Base-by-base conservation (phyloP, 495 filamentous ascomycete species). In the Penicillium antarcticum region DNA sequence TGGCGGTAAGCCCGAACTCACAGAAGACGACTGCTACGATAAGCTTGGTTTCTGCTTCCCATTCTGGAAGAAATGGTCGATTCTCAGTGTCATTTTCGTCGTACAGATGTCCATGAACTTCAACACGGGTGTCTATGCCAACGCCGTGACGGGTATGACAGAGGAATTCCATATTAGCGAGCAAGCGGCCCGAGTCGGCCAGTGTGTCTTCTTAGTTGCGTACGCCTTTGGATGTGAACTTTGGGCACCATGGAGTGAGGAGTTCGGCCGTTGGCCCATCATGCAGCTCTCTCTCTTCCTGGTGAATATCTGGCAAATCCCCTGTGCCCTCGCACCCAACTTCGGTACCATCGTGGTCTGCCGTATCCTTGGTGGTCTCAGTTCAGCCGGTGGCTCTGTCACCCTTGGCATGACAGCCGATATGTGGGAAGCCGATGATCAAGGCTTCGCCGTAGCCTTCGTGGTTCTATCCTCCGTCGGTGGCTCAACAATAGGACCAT, bases 81-180 rank as follows among this genome's bases (percentile, higher is more conserved):
- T 91, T 58, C 76, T 91, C 35, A 78, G 74, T 21, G 78, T 89
- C 52, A 86, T 92, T 63, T 89, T 90, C 70, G 62, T 79, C 35
- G 85, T 92, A 6, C 88, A 91, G 57, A 82, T 85, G 42, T 90
- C 87, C 4, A 92, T 92, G 87, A 92, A 92, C 73, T 87, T 91
- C 75, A 91, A 91, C 73, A 85, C 84, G 9, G 82, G 80, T 26
- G 76, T 89, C 10, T 91, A 88, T 67, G 75, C 82, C 33, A 87
- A 87, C 58, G 87, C 79, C 12, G 66, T 89, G 11, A 55, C 55
- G 0, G 80, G 80, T 5, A 79, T 92, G 48, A 72, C 80, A 1
- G 66, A 81, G 37, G 66, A 86, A 33, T 91, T 87, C 62, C 40
- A 71, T 13, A 81, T 91, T 50, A 84, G 80, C 56, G 70, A 72